Conservation (phyloP, 2,329 filamentous ascomycete species). For the Exophiala sideris region DNA sequence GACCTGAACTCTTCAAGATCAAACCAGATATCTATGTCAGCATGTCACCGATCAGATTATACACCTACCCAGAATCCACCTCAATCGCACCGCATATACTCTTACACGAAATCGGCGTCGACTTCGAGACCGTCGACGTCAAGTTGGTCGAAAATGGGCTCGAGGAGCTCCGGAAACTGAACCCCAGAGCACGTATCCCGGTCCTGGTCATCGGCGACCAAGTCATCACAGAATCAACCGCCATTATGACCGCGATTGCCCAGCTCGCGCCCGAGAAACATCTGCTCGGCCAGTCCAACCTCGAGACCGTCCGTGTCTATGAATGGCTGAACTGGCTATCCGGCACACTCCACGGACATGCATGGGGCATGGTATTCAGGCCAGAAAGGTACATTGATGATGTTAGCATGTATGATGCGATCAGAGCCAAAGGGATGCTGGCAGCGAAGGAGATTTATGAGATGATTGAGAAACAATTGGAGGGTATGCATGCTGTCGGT, state of each 20-base stretch:
- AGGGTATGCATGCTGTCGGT: conserved; percentile 30
- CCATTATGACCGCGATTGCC: conserved; percentile 34
- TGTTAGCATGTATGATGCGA: conserved; percentile 12
- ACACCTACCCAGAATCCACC: conserved; percentile 29
- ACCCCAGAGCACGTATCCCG: conserved; percentile 36
- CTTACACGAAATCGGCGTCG: conserved; percentile 29
- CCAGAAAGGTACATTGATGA: conserved; percentile 31
- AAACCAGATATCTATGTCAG: too few species aligned
- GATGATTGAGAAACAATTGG: conserved; percentile 29
- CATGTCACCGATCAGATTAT: too few species aligned
- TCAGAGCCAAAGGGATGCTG: conserved; percentile 26
- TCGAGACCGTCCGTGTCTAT: conserved; percentile 33
- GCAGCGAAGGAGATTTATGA: conserved; percentile 29
- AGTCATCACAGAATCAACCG: conserved; percentile 35
- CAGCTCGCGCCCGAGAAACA: conserved; percentile 31
- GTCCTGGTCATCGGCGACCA: conserved; percentile 30
- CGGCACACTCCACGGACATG: conserved; percentile 33
- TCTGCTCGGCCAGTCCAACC: conserved; percentile 31
- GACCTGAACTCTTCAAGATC: too few species aligned
- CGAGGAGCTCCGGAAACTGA: conserved; percentile 28
- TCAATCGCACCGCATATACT: conserved; percentile 35
- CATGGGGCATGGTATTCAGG: conserved; percentile 30
- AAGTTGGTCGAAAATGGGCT: conserved; percentile 9
- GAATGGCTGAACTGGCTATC: conserved; percentile 39
- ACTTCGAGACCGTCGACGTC: conserved; percentile 27